Base-by-base conservation (phyloP, 2,329 filamentous ascomycete genomes). In the Pleurostoma richardsiae region DNA sequence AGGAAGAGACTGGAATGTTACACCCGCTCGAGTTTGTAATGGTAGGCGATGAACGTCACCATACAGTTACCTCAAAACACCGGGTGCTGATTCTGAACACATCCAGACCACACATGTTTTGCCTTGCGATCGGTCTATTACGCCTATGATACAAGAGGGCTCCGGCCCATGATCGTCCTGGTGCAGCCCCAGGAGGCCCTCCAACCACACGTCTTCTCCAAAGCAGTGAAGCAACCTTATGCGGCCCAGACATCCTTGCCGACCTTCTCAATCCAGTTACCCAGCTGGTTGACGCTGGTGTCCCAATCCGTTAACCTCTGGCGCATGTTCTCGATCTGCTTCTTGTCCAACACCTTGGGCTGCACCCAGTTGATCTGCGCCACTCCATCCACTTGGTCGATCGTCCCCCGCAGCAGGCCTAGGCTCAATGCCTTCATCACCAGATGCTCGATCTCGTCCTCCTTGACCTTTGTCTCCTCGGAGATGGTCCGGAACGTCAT, bases 351-450 rank as follows among this genome's bases (percentile, higher is more conserved):
- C 30, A 99, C 91, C 79, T 97, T 97, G 27, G 94, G 94, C 73
- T 99, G 94, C 49, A 99, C 94, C 94, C 94, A 99, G 60, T 92
- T 92, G 69, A 99, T 96, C 64, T 91, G 83, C 40, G 94, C 94
- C 56, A 97, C 83, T 68, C 91, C 86, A 42, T 90, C 90, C 30
- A 99, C 94, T 72, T 99, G 92, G 66, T 99, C 94, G 59, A 99
- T 97, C 47, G 88, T 94, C 41, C 94, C 94, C 56, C 86, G 82
- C 56, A 99, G 73, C 56, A 99, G 74, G 1, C 94, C 94, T 57
- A 99, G 70, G 62, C 91, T 96, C 59, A 99, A 71, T n/a, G 94
- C 94, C 77, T 96, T 97, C 94, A 99, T 99, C 60, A 99, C 88
- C 54, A 99, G 73, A 66, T 97, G 92, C 76, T 99, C 94, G 57